phyloP scores from a whole-genome alignment of 2,329 filamentous ascomycete species.

The Alternaria longipes region DNA sequence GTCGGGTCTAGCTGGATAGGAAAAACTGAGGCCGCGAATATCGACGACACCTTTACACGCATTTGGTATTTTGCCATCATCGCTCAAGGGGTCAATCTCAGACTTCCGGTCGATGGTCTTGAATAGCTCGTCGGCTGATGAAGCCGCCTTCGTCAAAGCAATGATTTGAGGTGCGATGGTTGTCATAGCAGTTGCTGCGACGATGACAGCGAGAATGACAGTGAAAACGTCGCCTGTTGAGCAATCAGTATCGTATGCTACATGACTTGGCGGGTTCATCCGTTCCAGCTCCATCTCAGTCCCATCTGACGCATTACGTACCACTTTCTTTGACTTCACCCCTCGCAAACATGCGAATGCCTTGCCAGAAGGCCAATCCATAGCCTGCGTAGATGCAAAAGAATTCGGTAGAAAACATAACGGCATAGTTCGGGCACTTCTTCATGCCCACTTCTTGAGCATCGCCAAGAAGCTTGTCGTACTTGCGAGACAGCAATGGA shows the following conservation, averaged over 20 bases:
- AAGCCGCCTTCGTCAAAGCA: constrained; percentile 59
- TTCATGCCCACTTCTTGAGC: constrained; percentile 58
- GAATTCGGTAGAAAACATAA: constrained; percentile 55
- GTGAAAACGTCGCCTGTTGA: constrained; percentile 28
- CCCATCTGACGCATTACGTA: constrained; percentile 28
- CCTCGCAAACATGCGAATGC: constrained; percentile 64
- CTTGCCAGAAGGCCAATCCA: constrained; percentile 61
- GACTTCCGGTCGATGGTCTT: constrained; percentile 79
- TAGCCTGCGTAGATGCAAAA: constrained; percentile 55
- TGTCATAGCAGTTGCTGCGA: constrained; percentile 73
- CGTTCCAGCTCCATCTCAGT: not conserved
- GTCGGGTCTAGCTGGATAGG: constrained; percentile 92
- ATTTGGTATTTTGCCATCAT: constrained; percentile 32
- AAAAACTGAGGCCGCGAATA: constrained; percentile 82
- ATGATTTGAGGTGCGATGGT: constrained; percentile 91
- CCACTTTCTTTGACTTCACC: constrained; percentile 60
- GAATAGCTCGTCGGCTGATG: constrained; percentile 47
- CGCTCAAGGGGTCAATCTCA: constrained; percentile 69
- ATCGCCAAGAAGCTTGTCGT: constrained; percentile 54
- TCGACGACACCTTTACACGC: constrained; percentile 66
- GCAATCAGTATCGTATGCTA: not conserved
- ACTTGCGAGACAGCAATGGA: constrained; percentile 54
- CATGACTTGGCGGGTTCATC: not conserved
- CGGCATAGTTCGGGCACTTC: constrained; percentile 55
- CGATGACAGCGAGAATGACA: constrained; percentile 48